These are phyloP conservation scores for Xylaria sp. DNA, from an alignment of 2,329 filamentous ascomycete species.

Conservation along the genomic window DNA sequence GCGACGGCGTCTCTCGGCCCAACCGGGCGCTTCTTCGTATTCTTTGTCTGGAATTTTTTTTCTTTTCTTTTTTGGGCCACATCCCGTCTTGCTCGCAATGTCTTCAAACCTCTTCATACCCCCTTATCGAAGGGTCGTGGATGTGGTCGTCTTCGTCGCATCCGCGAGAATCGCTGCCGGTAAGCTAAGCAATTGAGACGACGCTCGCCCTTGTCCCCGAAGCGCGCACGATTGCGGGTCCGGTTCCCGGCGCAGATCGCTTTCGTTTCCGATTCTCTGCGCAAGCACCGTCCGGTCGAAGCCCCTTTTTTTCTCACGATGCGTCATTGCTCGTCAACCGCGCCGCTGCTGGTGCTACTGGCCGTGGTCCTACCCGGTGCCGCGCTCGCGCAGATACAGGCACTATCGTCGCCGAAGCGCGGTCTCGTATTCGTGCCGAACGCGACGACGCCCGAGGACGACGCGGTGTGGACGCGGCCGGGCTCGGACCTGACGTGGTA, in stretches of 20 bases:
- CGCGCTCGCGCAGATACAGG: conserved; percentile 29
- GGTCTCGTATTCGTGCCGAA: conserved; percentile 72
- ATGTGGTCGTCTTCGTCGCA: background rate
- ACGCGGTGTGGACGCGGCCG: conserved; percentile 63
- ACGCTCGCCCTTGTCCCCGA: background rate
- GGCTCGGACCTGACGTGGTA: conserved; percentile 75
- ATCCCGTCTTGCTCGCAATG: background rate
- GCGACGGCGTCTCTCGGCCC: conserved; percentile 1
- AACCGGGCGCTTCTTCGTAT: conserved; percentile 10
- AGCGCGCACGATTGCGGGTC: background rate
- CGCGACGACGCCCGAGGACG: conserved; percentile 58
- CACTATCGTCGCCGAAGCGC: conserved; percentile 64
- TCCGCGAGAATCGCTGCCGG: background rate
- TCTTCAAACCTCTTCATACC: background rate
- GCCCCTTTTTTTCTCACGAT: conserved; percentile 11
- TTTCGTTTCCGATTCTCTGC: background rate
- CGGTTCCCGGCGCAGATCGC: background rate
- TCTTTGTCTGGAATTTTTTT: background rate
- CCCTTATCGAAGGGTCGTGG: too few relatives aligned
- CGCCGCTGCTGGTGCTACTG: conserved; percentile 15
- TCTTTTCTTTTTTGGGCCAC: background rate
- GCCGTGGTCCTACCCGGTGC: conserved; percentile 11
- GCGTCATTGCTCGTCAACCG: too few relatives aligned
- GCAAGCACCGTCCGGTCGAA: background rate
- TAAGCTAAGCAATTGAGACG: background rate